phyloP scores from a whole-genome alignment of 2,329 filamentous ascomycete genomes.

The Stagonosporopsis cucurbitacearum region DNA sequence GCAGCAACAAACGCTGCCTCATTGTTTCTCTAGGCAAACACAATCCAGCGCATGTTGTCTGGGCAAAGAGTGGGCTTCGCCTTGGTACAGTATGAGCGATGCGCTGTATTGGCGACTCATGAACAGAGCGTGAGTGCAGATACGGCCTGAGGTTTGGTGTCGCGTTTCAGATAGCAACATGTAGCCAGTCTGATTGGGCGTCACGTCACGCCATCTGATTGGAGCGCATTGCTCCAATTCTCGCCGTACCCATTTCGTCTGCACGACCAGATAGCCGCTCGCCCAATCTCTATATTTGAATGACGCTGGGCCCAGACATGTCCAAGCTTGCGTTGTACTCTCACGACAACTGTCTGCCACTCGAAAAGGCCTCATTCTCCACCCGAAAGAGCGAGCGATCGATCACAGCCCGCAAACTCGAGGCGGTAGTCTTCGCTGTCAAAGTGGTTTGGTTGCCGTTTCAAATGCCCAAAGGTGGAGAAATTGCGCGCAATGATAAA shows the following conservation, averaged over 20 bases:
- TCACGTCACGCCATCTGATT: slow-evolving; percentile 28
- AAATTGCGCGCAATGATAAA: slow-evolving; percentile 5
- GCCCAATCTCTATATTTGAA: slow-evolving; percentile 33
- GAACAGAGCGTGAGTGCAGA: not conserved
- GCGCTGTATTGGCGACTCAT: not conserved
- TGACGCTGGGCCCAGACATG: slow-evolving; percentile 17
- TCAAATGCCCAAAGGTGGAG: slow-evolving; percentile 2
- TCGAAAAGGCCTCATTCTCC: slow-evolving; percentile 1
- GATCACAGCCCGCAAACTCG: not conserved
- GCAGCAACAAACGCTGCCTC: not conserved
- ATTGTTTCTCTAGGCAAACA: not conserved
- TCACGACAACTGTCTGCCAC: not conserved
- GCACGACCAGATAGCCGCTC: slow-evolving; percentile 35
- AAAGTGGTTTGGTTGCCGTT: slow-evolving; percentile 10
- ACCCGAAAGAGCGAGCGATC: not conserved
- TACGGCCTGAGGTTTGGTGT: not conserved
- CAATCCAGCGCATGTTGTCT: not conserved
- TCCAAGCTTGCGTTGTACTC: slow-evolving; percentile 10
- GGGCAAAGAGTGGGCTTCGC: not conserved
- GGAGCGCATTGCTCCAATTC: slow-evolving; percentile 31
- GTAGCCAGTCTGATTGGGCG: slow-evolving; percentile 29
- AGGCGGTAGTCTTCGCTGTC: not conserved
- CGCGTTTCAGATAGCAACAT: slow-evolving; percentile 31
- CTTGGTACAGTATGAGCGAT: not conserved
- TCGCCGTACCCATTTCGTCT: slow-evolving; percentile 5